phyloP scores from a whole-genome alignment of 495 filamentous ascomycete species.

The Neurospora terricola region DNA sequence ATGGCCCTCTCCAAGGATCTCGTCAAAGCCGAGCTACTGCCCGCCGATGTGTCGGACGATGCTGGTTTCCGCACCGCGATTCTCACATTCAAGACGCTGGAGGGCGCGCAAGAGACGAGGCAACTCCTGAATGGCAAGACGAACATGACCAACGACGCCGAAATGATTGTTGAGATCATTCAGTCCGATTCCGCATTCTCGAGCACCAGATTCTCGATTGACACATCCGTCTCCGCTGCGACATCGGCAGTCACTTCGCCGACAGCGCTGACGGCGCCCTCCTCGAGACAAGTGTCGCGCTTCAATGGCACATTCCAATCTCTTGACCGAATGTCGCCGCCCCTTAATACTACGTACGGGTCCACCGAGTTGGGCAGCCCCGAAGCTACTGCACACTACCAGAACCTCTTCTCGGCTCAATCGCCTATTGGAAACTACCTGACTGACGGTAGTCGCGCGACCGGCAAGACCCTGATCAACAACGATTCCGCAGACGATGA shows the following conservation, averaged over 20 bases:
- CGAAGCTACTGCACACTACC: constrained; percentile 53
- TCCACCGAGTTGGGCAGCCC: constrained; percentile 51
- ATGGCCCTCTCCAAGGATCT: constrained; percentile 79
- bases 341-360: constrained; percentile 43
- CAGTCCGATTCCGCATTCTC: constrained; percentile 24
- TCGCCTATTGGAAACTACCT: constrained; percentile 73
- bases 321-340: constrained; percentile 59
- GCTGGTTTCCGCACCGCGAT: constrained; percentile 64
- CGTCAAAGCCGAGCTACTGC: constrained; percentile 61
- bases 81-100: constrained; percentile 59
- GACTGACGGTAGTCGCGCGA: constrained; percentile 55
- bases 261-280: constrained; percentile 43
- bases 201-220: constrained; percentile 28
- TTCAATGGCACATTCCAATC: constrained; percentile 72
- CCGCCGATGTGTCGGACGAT: constrained; percentile 56
- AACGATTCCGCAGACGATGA: constrained; percentile 70
- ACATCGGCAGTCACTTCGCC: constrained; percentile 24
- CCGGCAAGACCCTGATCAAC: constrained; percentile 78
- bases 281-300: constrained; percentile 61
- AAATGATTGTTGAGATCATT: constrained; percentile 70
- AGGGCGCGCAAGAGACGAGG: constrained; percentile 68
- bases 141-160: constrained; percentile 62
- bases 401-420: constrained; percentile 72
- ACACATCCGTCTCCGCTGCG: constrained; percentile 19
- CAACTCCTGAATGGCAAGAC: constrained; percentile 70